Evolutionary conservation across 2,329 filamentous ascomycete genomes (phyloP).

Genomic region (Trichoderma polysporum): DNA sequence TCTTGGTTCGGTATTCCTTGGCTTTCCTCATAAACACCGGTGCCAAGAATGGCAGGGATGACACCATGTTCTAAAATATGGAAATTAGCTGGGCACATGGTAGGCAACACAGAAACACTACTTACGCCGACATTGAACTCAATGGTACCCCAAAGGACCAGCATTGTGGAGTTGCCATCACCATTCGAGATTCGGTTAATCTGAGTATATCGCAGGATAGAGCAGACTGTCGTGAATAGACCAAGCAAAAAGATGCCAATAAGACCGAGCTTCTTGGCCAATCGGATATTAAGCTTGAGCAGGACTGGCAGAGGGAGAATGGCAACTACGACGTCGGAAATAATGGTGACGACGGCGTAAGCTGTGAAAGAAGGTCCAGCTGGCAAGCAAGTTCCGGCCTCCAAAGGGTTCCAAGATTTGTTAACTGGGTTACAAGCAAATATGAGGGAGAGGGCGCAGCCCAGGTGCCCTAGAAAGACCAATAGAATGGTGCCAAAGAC

Average conservation of each 20-base stretch:
- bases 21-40: constrained; percentile 45
- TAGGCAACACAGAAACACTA: too few species aligned
- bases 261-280: constrained; percentile 50
- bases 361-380: constrained; percentile 50
- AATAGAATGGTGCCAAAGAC: constrained; percentile 46
- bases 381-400: constrained; percentile 45
- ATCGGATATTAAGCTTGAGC: constrained; percentile 47
- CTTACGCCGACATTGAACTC: constrained; percentile 58
- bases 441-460: constrained; percentile 48
- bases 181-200: constrained; percentile 50
- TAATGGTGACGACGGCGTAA: constrained; percentile 52
- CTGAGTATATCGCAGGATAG: constrained; percentile 51
- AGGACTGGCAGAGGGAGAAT: constrained; percentile 52
- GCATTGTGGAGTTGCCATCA: constrained; percentile 56
- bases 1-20: constrained; percentile 42
- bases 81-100: background rate
- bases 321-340: constrained; percentile 51
- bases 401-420: constrained; percentile 46
- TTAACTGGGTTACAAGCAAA: constrained; percentile 49
- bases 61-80: constrained; percentile 44
- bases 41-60: constrained; percentile 46
- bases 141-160: constrained; percentile 56
- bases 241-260: constrained; percentile 53
- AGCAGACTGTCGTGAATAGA: constrained; percentile 56
- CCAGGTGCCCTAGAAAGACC: constrained; percentile 48